Evolutionary conservation across 805 yeast species (phyloP).

Genomic region (Zygosaccharomyces gambellarensis): DNA sequence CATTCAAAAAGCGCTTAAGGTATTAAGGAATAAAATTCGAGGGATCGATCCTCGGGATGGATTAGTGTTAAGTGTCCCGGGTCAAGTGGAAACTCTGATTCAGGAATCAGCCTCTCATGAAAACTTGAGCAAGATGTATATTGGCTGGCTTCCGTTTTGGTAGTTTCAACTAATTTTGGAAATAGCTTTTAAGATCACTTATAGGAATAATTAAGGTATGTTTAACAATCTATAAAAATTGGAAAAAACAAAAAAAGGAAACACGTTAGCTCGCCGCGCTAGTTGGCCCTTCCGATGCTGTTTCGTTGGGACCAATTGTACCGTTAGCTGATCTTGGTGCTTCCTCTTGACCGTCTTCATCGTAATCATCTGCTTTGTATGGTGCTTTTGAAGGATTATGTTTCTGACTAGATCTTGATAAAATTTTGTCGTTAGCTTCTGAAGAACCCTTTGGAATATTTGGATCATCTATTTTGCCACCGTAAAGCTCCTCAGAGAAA

Average conservation of each 20-base stretch:
- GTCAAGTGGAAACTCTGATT: constrained; percentile 86
- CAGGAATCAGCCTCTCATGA: constrained; percentile 73
- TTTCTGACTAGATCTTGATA: not conserved
- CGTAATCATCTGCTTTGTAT: not conserved
- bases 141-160: constrained; percentile 86
- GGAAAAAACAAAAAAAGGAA: not conserved
- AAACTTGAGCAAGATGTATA: constrained; percentile 78
- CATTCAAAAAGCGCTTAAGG: constrained; percentile 57
- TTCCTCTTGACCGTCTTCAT: not conserved
- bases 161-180: constrained; percentile 21
- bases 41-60: constrained; percentile 82
- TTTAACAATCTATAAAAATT: not conserved
- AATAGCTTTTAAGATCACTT: not conserved
- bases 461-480: constrained; percentile 5
- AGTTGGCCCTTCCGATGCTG: not conserved
- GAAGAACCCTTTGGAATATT: not conserved
- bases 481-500: constrained; percentile 8
- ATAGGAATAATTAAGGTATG: not conserved
- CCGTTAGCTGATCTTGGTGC: not conserved
- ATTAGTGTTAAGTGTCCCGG: constrained; percentile 81
- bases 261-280: not conserved
- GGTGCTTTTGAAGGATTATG: not conserved
- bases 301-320: not conserved
- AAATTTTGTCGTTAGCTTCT: not conserved
- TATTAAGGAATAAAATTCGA: constrained; percentile 72